phyloP scores from a whole-genome alignment of 2,329 filamentous ascomycete genomes.

The Phialophora expanda region DNA sequence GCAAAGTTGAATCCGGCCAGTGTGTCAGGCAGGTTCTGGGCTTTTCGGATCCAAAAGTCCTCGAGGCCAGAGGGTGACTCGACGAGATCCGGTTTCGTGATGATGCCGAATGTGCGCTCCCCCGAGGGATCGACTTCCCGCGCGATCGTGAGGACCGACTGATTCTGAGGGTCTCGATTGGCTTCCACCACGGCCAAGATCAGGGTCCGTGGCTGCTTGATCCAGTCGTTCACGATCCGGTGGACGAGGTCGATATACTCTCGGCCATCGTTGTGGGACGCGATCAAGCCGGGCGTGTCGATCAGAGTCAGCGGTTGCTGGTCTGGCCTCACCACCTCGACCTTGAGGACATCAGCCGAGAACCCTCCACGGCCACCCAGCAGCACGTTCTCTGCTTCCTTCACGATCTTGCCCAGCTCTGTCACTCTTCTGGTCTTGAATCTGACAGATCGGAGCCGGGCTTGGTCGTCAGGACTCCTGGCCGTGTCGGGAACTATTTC shows the following conservation, averaged over 20 bases:
- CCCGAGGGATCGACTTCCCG: slow-evolving; percentile 44
- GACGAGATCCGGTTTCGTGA: slow-evolving; percentile 51
- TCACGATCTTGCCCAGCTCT: slow-evolving; percentile 21
- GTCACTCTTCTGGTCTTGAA: slow-evolving; percentile 38
- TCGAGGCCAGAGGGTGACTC: slow-evolving; percentile 40
- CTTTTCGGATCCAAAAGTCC: slow-evolving; percentile 30
- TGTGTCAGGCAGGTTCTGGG: slow-evolving; percentile 4
- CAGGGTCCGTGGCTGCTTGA: slow-evolving; percentile 50
- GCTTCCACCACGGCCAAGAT: slow-evolving; percentile 56
- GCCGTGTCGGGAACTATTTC: slow-evolving; percentile 15
- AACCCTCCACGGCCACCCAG: slow-evolving; percentile 21
- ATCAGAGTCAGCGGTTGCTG: slow-evolving; percentile 58
- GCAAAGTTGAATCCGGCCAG: slow-evolving; percentile 41
- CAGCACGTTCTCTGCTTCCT: slow-evolving; percentile 17
- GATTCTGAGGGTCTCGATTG: slow-evolving; percentile 52
- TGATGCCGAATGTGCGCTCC: slow-evolving; percentile 51
- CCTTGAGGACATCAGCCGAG: slow-evolving; percentile 46
- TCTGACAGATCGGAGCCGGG: slow-evolving; percentile 32
- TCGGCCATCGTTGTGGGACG: slow-evolving; percentile 54
- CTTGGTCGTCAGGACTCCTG: slow-evolving; percentile 17
- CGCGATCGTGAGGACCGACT: slow-evolving; percentile 45
- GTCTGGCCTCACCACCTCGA: slow-evolving; percentile 43
- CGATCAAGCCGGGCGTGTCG: slow-evolving; percentile 62
- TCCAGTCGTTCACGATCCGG: slow-evolving; percentile 52
- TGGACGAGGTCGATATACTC: slow-evolving; percentile 54